Percentiles rank a stretch among this genome's conserved stretches.
These are phyloP conservation scores for Isatis tinctoria DNA, from an alignment of 345 rosid genomes.

Conservation along the genomic window DNA sequence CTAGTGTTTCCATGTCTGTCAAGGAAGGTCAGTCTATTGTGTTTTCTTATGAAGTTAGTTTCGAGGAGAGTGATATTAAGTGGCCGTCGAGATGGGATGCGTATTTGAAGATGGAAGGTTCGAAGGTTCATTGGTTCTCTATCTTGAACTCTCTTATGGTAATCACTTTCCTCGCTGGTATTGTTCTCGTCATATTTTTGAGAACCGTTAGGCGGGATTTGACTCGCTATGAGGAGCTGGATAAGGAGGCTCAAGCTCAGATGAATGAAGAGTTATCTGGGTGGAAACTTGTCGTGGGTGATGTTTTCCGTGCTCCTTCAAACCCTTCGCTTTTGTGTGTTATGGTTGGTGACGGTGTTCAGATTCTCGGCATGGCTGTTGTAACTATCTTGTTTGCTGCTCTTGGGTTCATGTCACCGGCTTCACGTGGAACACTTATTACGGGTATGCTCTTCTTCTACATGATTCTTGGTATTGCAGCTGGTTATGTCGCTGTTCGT, in stretches of 20 bases:
- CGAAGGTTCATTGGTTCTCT: slow-evolving; percentile 91
- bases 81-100: slow-evolving; percentile 98
- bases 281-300: slow-evolving; percentile 80
- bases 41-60: slow-evolving; percentile 70
- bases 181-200: slow-evolving; percentile 79
- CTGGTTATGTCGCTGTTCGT: slow-evolving; percentile 70
- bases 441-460: slow-evolving; percentile 74
- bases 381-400: slow-evolving; percentile 70
- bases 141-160: slow-evolving; percentile 81
- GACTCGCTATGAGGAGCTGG: slow-evolving; percentile 84
- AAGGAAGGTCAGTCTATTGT: slow-evolving; percentile 70
- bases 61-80: slow-evolving; percentile 70
- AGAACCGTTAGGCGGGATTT: slow-evolving; percentile 86
- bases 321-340: slow-evolving; percentile 57
- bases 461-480: slow-evolving; percentile 66
- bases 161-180: slow-evolving; percentile 84
- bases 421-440: slow-evolving; percentile 67
- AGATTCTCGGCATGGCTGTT: slow-evolving; percentile 72
- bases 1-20: slow-evolving; percentile 58
- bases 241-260: slow-evolving; percentile 89
- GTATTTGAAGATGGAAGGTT: slow-evolving; percentile 74
- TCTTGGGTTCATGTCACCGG: slow-evolving; percentile 81
- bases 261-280: slow-evolving; percentile 92
- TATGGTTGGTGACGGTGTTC: slow-evolving; percentile 74
- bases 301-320: slow-evolving; percentile 64